Conservation (phyloP, 192 early-diverging fungal species). For the Diversispora epigaea region DNA sequence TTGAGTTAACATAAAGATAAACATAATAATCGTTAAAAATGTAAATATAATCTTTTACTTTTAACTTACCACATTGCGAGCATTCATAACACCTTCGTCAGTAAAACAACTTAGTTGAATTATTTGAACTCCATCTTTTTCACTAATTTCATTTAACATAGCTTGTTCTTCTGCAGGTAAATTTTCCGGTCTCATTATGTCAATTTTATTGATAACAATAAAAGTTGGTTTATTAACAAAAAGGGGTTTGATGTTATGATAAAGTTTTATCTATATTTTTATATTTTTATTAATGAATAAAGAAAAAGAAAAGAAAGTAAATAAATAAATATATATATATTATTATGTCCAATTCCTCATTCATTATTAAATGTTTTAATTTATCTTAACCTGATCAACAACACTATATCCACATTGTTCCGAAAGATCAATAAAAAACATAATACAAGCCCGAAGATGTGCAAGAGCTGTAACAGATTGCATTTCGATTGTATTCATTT, state of each 20-base stretch:
- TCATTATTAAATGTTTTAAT: too few species aligned
- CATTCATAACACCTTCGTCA: constrained; percentile 96
- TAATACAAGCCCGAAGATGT: constrained; percentile 90
- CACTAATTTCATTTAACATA: constrained; percentile 72
- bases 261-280: constrained; percentile 60
- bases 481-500: constrained; percentile 99
- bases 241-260: constrained; percentile 94
- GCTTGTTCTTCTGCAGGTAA: constrained; percentile 67
- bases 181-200: constrained; percentile 79
- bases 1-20: too few species aligned
- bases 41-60: neutral
- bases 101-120: constrained; percentile 86
- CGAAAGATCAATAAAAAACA: constrained; percentile 98
- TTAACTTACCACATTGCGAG: constrained; percentile 62
- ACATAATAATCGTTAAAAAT: neutral
- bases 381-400: constrained; percentile 67
- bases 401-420: constrained; percentile 99
- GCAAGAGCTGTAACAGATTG: constrained; percentile 99
- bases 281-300: constrained; percentile 2
- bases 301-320: neutral
- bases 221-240: constrained; percentile 98
- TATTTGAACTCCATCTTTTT: constrained; percentile 68
- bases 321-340: neutral
- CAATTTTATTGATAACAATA: constrained; percentile 96
- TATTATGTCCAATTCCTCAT: too few species aligned